phyloP scores from a whole-genome alignment of 2,329 filamentous ascomycete genomes.

The Mycosphaerella arachidis region DNA sequence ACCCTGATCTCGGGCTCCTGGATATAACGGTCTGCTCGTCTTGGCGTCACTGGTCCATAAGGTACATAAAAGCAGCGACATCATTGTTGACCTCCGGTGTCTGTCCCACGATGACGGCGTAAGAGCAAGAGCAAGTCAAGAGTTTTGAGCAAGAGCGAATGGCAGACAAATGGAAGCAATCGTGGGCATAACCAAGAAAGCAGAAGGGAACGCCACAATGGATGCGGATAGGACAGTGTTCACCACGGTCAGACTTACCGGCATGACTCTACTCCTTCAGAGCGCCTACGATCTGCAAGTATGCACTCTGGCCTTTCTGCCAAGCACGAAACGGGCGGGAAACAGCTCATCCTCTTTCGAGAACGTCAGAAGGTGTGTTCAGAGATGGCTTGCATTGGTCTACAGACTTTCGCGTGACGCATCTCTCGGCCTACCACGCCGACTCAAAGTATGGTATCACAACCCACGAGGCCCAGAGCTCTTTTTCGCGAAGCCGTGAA shows the following conservation, averaged over 20 bases:
- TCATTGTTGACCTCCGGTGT: too few relatives aligned
- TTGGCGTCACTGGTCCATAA: too few relatives aligned
- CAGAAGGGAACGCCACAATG: too few relatives aligned
- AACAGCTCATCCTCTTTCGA: slow-evolving; percentile 30
- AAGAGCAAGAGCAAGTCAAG: too few relatives aligned
- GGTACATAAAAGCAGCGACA: too few relatives aligned
- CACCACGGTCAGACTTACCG: not conserved
- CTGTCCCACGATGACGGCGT: too few relatives aligned
- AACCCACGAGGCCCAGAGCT: slow-evolving; percentile 14
- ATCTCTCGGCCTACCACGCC: slow-evolving; percentile 53
- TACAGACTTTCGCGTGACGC: slow-evolving; percentile 37
- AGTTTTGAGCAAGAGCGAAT: too few relatives aligned
- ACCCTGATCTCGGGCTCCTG: too few relatives aligned
- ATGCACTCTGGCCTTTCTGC: not conserved
- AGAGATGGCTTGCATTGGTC: slow-evolving; percentile 46
- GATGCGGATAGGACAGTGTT: not conserved
- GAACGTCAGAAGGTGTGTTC: slow-evolving; percentile 46
- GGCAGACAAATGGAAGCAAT: too few relatives aligned
- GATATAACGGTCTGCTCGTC: too few relatives aligned
- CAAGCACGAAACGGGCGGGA: slow-evolving; percentile 4
- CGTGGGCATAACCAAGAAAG: too few relatives aligned
- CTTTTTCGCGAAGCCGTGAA: slow-evolving; percentile 8
- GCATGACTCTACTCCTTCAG: not conserved
- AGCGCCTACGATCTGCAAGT: not conserved
- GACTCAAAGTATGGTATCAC: slow-evolving; percentile 30